Evolutionary conservation across 1,284 basidiomycete species (phyloP).

Genomic region (Pterulicium gracile): DNA sequence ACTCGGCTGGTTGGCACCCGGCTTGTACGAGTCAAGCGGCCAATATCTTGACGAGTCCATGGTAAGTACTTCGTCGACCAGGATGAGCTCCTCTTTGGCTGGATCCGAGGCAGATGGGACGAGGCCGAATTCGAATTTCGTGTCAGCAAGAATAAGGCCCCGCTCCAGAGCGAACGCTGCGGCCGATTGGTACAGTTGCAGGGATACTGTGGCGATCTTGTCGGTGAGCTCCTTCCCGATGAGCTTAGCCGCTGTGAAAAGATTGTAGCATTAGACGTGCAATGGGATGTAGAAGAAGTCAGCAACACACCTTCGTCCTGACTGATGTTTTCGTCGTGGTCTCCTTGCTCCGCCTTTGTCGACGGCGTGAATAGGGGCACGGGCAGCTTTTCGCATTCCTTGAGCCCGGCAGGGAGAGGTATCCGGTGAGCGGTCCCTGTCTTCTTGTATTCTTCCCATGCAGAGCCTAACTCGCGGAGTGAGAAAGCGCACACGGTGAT

Average conservation of each 20-base stretch:
- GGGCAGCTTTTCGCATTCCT: constrained; percentile 80
- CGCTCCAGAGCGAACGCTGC: constrained; percentile 67
- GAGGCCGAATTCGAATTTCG: constrained; percentile 85
- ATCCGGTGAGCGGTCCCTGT: constrained; percentile 87
- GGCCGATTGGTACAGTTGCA: constrained; percentile 70
- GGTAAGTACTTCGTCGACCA: constrained; percentile 94
- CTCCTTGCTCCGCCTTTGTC: constrained; percentile 92
- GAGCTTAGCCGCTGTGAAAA: constrained; percentile 43
- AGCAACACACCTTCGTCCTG: constrained; percentile 73
- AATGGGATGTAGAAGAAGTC: no score
- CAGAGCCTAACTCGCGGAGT: constrained; percentile 58
- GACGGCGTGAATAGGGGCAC: constrained; percentile 92
- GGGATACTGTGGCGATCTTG: constrained; percentile 45
- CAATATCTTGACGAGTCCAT: constrained; percentile 98
- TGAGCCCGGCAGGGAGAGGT: constrained; percentile 59
- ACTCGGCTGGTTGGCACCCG: constrained; percentile 75
- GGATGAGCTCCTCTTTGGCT: constrained; percentile 50
- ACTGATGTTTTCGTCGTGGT: constrained; percentile 97
- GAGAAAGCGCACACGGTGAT: not conserved
- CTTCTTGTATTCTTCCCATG: constrained; percentile 91
- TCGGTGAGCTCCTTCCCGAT: constrained; percentile 61
- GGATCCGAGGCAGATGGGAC: constrained; percentile 24
- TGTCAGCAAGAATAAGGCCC: constrained; percentile 95
- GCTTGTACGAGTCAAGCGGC: constrained; percentile 67
- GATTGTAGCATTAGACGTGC: not conserved